These are phyloP conservation scores for Serendipita sp. DNA, from an alignment of 768 basidiomycete species.

Conservation along the genomic window DNA sequence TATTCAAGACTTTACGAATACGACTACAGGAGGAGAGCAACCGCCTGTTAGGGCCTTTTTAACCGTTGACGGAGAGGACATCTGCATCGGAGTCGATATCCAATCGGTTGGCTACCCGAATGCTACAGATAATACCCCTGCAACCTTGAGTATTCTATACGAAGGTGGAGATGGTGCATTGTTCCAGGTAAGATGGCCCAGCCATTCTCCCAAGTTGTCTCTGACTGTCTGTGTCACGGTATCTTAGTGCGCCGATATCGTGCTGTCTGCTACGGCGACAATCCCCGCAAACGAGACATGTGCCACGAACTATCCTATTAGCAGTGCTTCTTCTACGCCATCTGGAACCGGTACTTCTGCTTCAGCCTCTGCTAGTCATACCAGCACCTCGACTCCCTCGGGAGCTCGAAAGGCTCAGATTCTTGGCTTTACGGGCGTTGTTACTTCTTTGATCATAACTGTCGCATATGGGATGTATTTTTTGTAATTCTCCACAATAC, in stretches of 20 bases:
- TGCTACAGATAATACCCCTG: slow-evolving; percentile 46
- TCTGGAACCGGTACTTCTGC: background rate
- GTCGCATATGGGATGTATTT: too few relatives aligned
- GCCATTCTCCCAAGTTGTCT: background rate
- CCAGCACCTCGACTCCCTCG: background rate
- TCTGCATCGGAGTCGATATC: slow-evolving; percentile 54
- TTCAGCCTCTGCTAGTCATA: background rate
- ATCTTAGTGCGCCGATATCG: slow-evolving; percentile 61
- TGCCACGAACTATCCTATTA: background rate
- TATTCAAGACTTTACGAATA: slow-evolving; percentile 44
- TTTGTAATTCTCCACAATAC: too few relatives aligned
- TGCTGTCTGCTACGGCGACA: slow-evolving; percentile 37
- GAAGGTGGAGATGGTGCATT: slow-evolving; percentile 56
- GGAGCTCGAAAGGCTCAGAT: background rate
- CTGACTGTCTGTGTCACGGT: too few relatives aligned
- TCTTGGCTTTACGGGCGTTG: background rate
- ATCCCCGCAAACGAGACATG: slow-evolving; percentile 25
- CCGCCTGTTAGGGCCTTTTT: slow-evolving; percentile 32
- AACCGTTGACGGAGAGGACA: slow-evolving; percentile 37
- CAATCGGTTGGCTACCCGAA: slow-evolving; percentile 30
- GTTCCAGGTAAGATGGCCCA: slow-evolving; percentile 36
- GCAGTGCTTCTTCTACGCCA: background rate
- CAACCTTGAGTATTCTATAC: slow-evolving; percentile 54
- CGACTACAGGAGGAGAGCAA: slow-evolving; percentile 18
- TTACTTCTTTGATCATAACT: too few relatives aligned